Conservation (phyloP, 768 basidiomycete genomes). For the Leucosporidium scottii region DNA sequence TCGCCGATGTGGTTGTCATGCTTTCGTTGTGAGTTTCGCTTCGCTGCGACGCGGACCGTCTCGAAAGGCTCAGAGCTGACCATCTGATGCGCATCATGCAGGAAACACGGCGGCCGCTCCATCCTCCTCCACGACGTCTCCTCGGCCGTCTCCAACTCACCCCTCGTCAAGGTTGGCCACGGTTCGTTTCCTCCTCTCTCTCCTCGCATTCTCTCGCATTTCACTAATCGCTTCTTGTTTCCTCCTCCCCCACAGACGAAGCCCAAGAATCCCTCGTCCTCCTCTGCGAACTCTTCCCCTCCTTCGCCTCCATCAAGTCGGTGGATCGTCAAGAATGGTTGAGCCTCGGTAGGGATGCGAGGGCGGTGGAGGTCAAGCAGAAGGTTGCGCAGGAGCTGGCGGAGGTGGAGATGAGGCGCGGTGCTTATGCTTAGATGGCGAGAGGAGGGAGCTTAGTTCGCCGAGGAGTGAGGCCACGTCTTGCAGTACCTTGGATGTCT, state of each 20-base stretch:
- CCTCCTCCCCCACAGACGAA: constrained; percentile 7
- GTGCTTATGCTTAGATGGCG: too few relatives aligned
- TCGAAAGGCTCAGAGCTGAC: not conserved
- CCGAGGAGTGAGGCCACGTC: too few relatives aligned
- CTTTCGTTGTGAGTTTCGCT: not conserved
- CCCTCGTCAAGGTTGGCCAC: constrained; percentile 20
- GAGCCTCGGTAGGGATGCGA: constrained; percentile 3
- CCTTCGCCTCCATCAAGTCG: constrained; percentile 21
- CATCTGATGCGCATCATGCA: constrained; percentile 1
- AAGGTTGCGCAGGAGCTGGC: constrained; percentile 8
- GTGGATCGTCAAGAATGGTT: constrained; percentile 22
- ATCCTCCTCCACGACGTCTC: constrained; percentile 27
- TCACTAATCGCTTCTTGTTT: not conserved
- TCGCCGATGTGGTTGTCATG: constrained; percentile 34
- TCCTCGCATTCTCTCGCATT: not conserved
- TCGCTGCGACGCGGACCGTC: too few relatives aligned
- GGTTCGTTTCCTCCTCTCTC: not conserved
- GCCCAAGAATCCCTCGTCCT: constrained; percentile 20
- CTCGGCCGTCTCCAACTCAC: constrained; percentile 24
- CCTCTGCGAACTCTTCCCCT: constrained; percentile 25
- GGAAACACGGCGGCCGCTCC: constrained; percentile 7
- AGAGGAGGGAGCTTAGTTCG: too few relatives aligned
- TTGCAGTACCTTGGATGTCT: too few relatives aligned
- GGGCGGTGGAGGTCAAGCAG: constrained; percentile 23
- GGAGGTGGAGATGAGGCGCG: too few relatives aligned